Conservation (phyloP, 331 rosid species). For the Rosa hybrid region DNA sequence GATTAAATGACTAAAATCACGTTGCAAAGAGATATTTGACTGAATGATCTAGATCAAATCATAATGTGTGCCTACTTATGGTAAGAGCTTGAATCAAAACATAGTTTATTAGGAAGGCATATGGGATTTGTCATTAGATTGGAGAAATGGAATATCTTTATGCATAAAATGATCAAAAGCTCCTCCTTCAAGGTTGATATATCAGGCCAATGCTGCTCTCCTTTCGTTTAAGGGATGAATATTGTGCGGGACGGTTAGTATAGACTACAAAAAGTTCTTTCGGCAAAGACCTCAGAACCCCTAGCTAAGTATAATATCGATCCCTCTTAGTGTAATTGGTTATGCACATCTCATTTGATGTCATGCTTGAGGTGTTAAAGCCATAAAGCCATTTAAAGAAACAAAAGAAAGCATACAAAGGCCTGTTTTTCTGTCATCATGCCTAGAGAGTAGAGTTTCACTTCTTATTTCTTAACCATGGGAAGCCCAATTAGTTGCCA, state of each 20-base stretch:
- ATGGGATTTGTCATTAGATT: slow-evolving; percentile 22
- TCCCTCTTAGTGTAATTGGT: slow-evolving; percentile 22
- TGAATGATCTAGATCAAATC: slow-evolving; percentile 12
- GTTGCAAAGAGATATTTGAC: slow-evolving; percentile 19
- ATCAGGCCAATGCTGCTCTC: slow-evolving; percentile 5
- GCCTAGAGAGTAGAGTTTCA: background rate
- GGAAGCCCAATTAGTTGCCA: background rate
- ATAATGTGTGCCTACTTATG: slow-evolving; percentile 25
- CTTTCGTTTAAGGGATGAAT: slow-evolving; percentile 27
- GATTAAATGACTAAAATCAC: too few relatives aligned
- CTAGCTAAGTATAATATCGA: slow-evolving; percentile 4
- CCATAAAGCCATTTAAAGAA: slow-evolving; percentile 44
- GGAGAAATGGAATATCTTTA: slow-evolving; percentile 51
- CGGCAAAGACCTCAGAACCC: slow-evolving; percentile 27
- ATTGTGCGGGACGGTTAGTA: slow-evolving; percentile 31
- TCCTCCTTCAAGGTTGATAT: slow-evolving; percentile 24
- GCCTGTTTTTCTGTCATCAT: slow-evolving; percentile 15
- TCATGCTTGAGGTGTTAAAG: slow-evolving; percentile 50
- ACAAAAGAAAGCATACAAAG: slow-evolving; percentile 7
- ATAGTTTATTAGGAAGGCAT: slow-evolving; percentile 5
- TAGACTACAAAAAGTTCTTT: slow-evolving; percentile 37
- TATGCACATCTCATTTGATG: slow-evolving; percentile 29
- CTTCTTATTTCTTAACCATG: background rate
- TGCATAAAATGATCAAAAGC: slow-evolving; percentile 40
- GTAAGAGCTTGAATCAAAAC: slow-evolving; percentile 25